These are phyloP conservation scores for Aristolochia californica DNA, from an alignment of 164 flowering plant genomes.

Conservation along the genomic window DNA sequence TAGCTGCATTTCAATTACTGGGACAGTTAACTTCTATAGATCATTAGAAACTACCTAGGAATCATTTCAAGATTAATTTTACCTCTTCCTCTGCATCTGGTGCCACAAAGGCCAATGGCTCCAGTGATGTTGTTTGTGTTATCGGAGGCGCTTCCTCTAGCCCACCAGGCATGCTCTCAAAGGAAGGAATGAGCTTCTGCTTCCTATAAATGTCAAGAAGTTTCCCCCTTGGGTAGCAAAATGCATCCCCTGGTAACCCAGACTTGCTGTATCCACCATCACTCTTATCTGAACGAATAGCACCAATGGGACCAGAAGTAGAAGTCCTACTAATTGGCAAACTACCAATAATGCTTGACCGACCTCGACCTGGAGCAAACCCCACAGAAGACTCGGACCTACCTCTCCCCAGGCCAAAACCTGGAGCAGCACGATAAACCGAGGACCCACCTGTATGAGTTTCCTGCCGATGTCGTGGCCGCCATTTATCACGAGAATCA, in stretches of 20 bases:
- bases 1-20: no score
- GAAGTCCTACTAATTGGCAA: constrained; percentile 28
- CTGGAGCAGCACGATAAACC: constrained; percentile 75
- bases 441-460: constrained; percentile 42
- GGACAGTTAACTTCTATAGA: neutral
- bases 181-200: constrained; percentile 33
- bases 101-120: constrained; percentile 75
- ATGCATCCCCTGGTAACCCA: constrained; percentile 18
- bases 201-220: constrained; percentile 83
- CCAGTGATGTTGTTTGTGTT: constrained; percentile 29
- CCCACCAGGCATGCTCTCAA: constrained; percentile 30
- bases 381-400: constrained; percentile 49
- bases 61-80: constrained; percentile 6
- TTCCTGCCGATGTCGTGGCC: constrained; percentile 89
- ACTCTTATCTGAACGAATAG: constrained; percentile 26
- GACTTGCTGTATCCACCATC: constrained; percentile 34
- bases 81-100: constrained; percentile 87
- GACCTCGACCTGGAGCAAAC: constrained; percentile 77
- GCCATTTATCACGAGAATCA: constrained; percentile 94
- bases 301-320: constrained; percentile 35
- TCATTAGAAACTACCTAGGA: neutral
- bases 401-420: constrained; percentile 72
- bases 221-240: constrained; percentile 78
- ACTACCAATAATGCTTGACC: constrained; percentile 26
- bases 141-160: constrained; percentile 44